A percentile compares a stretch with the other conserved stretches of the same genome.
phyloP scores from a whole-genome alignment of 106 monocot genomes.

The Dendrobium officinale region DNA sequence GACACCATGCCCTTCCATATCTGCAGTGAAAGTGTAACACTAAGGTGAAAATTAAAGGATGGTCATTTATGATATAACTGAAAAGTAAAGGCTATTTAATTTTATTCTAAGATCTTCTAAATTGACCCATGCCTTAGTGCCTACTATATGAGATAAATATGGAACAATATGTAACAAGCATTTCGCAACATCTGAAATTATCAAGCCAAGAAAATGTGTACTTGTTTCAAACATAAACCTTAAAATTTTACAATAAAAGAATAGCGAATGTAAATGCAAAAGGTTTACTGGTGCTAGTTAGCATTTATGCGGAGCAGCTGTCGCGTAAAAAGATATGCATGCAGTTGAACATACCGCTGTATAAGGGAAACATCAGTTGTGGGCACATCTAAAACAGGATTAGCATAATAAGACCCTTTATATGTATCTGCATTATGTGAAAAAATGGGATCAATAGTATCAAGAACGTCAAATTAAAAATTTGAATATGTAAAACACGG shows the following conservation, averaged over 20 bases:
- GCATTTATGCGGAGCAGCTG: background rate
- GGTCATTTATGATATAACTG: background rate
- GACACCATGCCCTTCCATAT: background rate
- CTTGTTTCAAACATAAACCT: background rate
- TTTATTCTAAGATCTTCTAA: background rate
- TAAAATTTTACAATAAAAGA: background rate
- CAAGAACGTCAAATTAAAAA: background rate
- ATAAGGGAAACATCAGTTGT: constrained; percentile 51
- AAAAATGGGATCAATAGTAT: background rate
- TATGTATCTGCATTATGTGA: constrained; percentile 48
- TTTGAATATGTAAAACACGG: background rate
- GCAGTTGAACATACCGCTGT: constrained; percentile 33
- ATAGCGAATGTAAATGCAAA: background rate
- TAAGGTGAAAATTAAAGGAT: background rate
- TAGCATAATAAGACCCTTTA: constrained; percentile 95
- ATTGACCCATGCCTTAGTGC: background rate
- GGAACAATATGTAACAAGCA: background rate
- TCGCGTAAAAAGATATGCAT: background rate
- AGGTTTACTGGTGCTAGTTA: background rate
- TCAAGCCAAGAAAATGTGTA: background rate
- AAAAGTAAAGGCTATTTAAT: background rate
- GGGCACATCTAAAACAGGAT: constrained; percentile 80
- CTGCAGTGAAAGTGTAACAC: background rate
- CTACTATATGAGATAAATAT: background rate
- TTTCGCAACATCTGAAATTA: background rate